Base-by-base conservation (phyloP, 139 green algal genomes). In the Chlorella sp. region DNA sequence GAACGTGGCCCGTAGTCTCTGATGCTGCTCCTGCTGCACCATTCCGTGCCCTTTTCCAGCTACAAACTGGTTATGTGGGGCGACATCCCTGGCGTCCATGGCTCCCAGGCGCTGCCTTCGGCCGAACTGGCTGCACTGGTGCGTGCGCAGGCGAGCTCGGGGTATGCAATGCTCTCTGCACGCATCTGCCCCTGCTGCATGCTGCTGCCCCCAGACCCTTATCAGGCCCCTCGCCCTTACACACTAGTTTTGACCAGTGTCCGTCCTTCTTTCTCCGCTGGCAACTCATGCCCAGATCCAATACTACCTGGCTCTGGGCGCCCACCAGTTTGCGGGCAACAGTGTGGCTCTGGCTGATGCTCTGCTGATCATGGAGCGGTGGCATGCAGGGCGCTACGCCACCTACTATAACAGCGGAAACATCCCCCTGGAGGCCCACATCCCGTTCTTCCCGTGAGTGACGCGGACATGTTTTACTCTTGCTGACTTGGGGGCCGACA, bases 371-470 rank as follows among this genome's bases (percentile, higher is more conserved):
- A 83, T 83, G 77, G 58, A 83, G 77, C 77, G 77, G 8, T 73
- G 77, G 60, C 60, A 43, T 3, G 77, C 60, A 8, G 77, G 64
- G 6, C 38, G 22, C 6, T 83, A 60, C n/a, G 77, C 77, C 58
- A 73, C 40, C 40, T 74, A 83, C 60, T 83, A 83, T 60, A 83
- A 83, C 43, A 60, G 77, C 28, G 77, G 77, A 60, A 83, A 83
- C 60, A 73, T 73, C 58, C 77, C 77, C 28, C 76, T 83, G 60
- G 77, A 83, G 58, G 77, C 77, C 20, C 44, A 74, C 56, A 69
- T 83, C 20, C 77, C 77, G 17, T 60, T 83, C 9, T 83, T 60
- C 77, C 58, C 44, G 77, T 83, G 60, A 74, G 77, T 9, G 40
- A 26, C 2, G 24, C 3, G n/a, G n/a, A n/a, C n/a, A n/a, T n/a